phyloP scores from a whole-genome alignment of 208 protist species.

The Acanthamoeba royreba region DNA sequence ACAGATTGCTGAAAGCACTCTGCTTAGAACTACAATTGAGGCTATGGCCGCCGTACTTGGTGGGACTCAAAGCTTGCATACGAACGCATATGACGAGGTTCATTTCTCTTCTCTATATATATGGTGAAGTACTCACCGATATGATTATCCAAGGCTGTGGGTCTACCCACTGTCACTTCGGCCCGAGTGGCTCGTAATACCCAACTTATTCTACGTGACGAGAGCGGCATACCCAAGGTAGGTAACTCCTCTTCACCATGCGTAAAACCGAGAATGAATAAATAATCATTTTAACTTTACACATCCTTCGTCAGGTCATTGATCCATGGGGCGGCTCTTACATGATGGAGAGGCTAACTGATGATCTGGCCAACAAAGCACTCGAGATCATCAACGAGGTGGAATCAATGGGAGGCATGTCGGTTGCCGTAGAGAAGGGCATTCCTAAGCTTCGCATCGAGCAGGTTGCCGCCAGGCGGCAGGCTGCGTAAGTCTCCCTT shows the following conservation, averaged over 20 bases:
- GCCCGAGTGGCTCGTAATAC: slow-evolving; percentile 94
- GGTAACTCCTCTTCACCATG: slow-evolving; percentile 78
- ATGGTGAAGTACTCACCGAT: neutral
- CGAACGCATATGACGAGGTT: slow-evolving; percentile 92
- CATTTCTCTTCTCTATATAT: neutral
- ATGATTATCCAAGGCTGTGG: slow-evolving; percentile 75
- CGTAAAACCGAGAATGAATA: no score
- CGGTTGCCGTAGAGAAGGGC: slow-evolving; percentile 83
- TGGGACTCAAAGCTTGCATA: slow-evolving; percentile 90
- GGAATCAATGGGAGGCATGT: slow-evolving; percentile 85
- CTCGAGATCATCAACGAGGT: slow-evolving; percentile 86
- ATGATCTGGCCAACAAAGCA: slow-evolving; percentile 85
- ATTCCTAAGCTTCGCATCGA: slow-evolving; percentile 95
- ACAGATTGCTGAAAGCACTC: neutral
- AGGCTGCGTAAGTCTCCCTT: slow-evolving; percentile 79
- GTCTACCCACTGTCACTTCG: slow-evolving; percentile 90
- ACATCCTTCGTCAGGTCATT: neutral
- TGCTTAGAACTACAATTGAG: slow-evolving; percentile 88
- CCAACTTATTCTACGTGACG: slow-evolving; percentile 91
- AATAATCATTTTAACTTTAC: neutral
- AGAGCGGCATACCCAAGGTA: slow-evolving; percentile 87
- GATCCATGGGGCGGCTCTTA: slow-evolving; percentile 88
- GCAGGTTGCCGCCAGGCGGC: slow-evolving; percentile 88
- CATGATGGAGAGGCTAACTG: slow-evolving; percentile 93
- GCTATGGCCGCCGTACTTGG: slow-evolving; percentile 94